Conservation (phyloP, 768 basidiomycete genomes). For the Lentinula edodes region DNA sequence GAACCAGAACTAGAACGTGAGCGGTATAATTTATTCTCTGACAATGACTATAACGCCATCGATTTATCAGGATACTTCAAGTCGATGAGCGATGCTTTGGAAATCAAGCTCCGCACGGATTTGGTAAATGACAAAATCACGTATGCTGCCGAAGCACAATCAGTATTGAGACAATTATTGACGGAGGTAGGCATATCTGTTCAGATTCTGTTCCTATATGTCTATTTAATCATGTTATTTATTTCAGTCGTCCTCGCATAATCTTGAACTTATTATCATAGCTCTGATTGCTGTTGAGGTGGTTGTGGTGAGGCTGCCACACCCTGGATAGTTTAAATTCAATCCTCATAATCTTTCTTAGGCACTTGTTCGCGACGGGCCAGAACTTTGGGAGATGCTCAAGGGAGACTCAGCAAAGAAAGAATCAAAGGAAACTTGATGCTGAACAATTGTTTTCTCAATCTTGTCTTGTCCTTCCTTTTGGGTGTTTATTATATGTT, state of each 20-base stretch:
- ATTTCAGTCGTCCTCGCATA: slow-evolving; percentile 73
- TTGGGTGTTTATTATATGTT: too few species aligned
- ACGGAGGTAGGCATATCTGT: slow-evolving; percentile 56
- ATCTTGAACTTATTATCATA: slow-evolving; percentile 96
- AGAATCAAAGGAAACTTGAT: background rate
- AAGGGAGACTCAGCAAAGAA: background rate
- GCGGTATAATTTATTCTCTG: slow-evolving; percentile 12
- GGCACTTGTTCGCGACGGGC: slow-evolving; percentile 75
- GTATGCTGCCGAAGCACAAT: slow-evolving; percentile 85
- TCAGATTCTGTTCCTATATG: background rate
- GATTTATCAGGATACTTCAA: slow-evolving; percentile 65
- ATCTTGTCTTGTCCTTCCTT: too few species aligned
- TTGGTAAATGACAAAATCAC: slow-evolving; percentile 91
- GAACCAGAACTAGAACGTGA: slow-evolving; percentile 85
- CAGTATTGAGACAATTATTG: slow-evolving; percentile 80
- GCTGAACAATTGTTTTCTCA: too few species aligned
- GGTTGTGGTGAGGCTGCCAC: slow-evolving; percentile 59
- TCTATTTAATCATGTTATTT: background rate
- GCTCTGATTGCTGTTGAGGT: slow-evolving; percentile 92
- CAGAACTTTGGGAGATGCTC: slow-evolving; percentile 63
- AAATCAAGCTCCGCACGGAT: slow-evolving; percentile 75
- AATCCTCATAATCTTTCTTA: slow-evolving; percentile 17
- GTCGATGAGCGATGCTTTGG: slow-evolving; percentile 77
- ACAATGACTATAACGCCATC: background rate
- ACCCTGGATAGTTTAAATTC: background rate